Base-by-base conservation (phyloP, 805 yeast genomes). In the Cyberlindnera lachancei region DNA sequence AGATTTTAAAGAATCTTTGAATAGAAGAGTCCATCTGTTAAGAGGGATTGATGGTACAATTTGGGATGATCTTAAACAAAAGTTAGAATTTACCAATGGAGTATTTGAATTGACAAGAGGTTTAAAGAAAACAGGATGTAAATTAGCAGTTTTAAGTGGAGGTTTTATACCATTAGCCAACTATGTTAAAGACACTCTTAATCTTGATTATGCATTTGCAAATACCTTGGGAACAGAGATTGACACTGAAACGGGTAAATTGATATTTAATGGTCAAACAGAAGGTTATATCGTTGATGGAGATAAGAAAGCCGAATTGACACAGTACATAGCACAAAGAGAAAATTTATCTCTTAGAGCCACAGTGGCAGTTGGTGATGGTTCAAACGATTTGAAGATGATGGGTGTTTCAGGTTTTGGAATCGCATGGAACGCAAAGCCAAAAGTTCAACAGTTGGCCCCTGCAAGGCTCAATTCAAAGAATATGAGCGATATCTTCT, bases 361-460 rank as follows among this genome's bases (percentile, higher is more conserved):
- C 4, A 78, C 79, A 1, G 79, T 83, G 28, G 96, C 96, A 30
- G 82, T 90, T 23, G 97, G 97, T 23, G 97, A 92, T 54, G 99
- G 99, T 23, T 96, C 97, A 16, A 92, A 92, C 50, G 99, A 92
- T 59, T 63, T 92, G 51, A 71, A 73, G 27, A 94, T 94, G 87
- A 92, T 92, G 97, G 70, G 64, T 3, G 73, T 60, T 11, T 96
- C 95, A 3, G 97, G 97, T 0, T 82, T 75, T 53, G 98, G 98
- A 15, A 67, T 92, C 33, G 98, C 98, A 0, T 92, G 96, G 94
- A 83, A 86, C 54, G 99, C 97, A 15, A 92, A 92, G 55, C 96
- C 97, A 15, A 77, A 69, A 42, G 98, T 92, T 3, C 96, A 87
- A 56, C 54, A 59, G 36, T 62, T 65, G 43, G 97, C 98, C 0